Evolutionary conservation across 2,329 filamentous ascomycete species (phyloP), one percentile per base, ranked within the genome.

Genomic region (Sporothrix luriei): DNA sequence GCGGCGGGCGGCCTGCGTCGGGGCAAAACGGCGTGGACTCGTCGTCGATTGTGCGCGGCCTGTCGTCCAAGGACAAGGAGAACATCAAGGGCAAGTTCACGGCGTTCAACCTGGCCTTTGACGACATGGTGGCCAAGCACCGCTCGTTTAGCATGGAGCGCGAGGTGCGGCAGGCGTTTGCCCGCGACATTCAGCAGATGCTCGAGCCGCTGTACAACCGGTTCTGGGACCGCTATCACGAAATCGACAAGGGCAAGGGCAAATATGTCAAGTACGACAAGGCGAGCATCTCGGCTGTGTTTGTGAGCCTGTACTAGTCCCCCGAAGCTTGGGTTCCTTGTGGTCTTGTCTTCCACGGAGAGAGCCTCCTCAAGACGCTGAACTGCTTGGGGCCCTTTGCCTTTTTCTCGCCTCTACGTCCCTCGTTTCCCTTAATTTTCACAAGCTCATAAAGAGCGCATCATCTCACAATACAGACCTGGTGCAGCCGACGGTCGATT

Each of bases 211-310:
- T 99, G 16, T 99, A 99, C 81, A 91, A 91, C 72, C 87, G 95
- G 59, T 99, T 99, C 81, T 98, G 93, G 89, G 95, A 98, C 80
- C 87, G 94, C 38, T 99, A 99, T 78, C 94, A 97, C 78, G 95
- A 98, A 80, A 89, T 98, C 73, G 94, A 98, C 81, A 97, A 97
- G 83, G 95, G 95, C 71, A 96, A 94, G 81, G 94, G 94, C 74
- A 99, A 99, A 80, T 97, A 98, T 80, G 93, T 97, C 78, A 97
- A 97, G 82, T 98, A 97, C 78, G 94, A 97, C 82, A 97, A 97
- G 83, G 84, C 84, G 52, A 87, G 88, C 62, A 90, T 99, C 75
- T 88, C 91, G 61, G 87, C 87, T 26, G 84, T 90, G 11, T 89
- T 89, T 75, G 81, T 82, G 68, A 85, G 83, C 68, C 78, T 88